Conservation (phyloP, 495 filamentous ascomycete genomes). For the Aspergillus avenaceus region DNA sequence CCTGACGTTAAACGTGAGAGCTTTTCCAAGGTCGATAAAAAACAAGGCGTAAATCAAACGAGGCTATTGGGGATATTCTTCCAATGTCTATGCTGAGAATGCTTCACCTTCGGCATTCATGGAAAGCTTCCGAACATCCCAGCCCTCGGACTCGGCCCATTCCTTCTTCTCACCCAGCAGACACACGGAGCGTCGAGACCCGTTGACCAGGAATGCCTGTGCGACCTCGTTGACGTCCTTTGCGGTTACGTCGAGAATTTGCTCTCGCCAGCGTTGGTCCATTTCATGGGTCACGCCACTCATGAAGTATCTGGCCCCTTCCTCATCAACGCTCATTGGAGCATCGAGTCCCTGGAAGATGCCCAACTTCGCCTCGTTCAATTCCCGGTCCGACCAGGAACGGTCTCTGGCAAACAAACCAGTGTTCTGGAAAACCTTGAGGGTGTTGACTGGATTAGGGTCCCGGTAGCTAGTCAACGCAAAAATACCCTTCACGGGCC, state of each 20-base stretch:
- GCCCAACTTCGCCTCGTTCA: slow-evolving; percentile 93
- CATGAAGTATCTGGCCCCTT: slow-evolving; percentile 82
- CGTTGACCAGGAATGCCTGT: slow-evolving; percentile 74
- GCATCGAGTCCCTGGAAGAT: slow-evolving; percentile 97
- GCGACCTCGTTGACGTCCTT: slow-evolving; percentile 77
- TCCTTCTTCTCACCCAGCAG: slow-evolving; percentile 83
- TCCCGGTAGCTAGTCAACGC: slow-evolving; percentile 96
- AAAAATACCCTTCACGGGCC: slow-evolving; percentile 76
- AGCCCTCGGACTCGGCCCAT: slow-evolving; percentile 52
- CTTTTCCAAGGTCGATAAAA: neutral
- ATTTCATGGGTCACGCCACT: slow-evolving; percentile 83
- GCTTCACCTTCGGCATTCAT: slow-evolving; percentile 23
- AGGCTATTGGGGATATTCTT: neutral
- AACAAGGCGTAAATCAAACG: neutral
- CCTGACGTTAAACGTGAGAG: too few relatives aligned
- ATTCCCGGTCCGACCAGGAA: slow-evolving; percentile 77
- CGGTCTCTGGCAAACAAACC: slow-evolving; percentile 82
- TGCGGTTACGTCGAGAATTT: slow-evolving; percentile 80
- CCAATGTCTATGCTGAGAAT: neutral
- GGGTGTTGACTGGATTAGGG: slow-evolving; percentile 86
- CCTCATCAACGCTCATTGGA: slow-evolving; percentile 78
- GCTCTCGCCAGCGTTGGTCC: slow-evolving; percentile 80
- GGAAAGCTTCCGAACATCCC: slow-evolving; percentile 43
- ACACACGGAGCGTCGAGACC: slow-evolving; percentile 47
- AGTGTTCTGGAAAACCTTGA: slow-evolving; percentile 79